These are phyloP conservation scores for Talaromyces liani DNA, from an alignment of 495 filamentous ascomycete species.

Conservation along the genomic window DNA sequence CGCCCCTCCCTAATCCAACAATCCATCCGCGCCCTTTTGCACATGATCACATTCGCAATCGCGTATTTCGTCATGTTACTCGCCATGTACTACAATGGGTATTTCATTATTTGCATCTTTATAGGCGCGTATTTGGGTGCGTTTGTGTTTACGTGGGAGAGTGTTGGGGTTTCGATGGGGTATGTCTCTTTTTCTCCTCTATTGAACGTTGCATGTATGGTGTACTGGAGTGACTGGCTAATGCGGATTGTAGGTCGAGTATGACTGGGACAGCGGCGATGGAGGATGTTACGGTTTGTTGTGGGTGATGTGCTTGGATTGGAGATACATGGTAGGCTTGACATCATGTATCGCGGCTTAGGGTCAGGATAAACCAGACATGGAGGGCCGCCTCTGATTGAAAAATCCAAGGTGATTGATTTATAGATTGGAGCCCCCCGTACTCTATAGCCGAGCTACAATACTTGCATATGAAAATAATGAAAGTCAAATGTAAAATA, in stretches of 20 bases:
- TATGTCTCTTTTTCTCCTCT: not conserved
- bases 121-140: slow-evolving; percentile 55
- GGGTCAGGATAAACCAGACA: not conserved
- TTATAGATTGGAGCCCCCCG: too few relatives aligned
- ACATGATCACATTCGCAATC: slow-evolving; percentile 60
- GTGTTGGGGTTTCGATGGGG: slow-evolving; percentile 4
- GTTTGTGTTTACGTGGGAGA: slow-evolving; percentile 54
- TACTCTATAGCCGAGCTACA: too few relatives aligned
- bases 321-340: not conserved
- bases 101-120: slow-evolving; percentile 55
- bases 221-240: not conserved
- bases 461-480: too few relatives aligned
- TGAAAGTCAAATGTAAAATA: not conserved
- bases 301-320: slow-evolving; percentile 12
- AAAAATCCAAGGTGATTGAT: too few relatives aligned
- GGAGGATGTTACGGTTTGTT: slow-evolving; percentile 21
- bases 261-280: not conserved
- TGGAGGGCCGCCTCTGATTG: too few relatives aligned
- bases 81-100: slow-evolving; percentile 62
- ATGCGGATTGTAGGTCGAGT: slow-evolving; percentile 10
- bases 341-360: not conserved
- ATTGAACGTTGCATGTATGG: not conserved
- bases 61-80: slow-evolving; percentile 67
- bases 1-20: slow-evolving; percentile 51
- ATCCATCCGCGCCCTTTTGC: slow-evolving; percentile 50